Evolutionary conservation across 345 rosid genomes (phyloP).

Genomic region (Camelina laxa): DNA sequence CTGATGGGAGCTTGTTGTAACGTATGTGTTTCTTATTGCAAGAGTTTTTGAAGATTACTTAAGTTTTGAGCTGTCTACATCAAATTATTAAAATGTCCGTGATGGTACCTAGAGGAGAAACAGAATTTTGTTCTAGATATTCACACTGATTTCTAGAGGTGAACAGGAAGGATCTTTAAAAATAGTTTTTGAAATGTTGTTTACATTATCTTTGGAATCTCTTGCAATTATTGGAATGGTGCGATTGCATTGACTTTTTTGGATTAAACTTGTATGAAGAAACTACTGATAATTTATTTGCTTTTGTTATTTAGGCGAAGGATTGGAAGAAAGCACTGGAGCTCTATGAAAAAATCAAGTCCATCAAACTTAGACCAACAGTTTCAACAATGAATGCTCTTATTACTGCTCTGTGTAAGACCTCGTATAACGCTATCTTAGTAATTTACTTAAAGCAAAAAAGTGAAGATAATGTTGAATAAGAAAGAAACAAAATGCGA

Average conservation of each 20-base stretch:
- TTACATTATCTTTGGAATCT: not conserved
- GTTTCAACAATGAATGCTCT: conserved; percentile 87
- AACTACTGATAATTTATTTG: conserved; percentile 23
- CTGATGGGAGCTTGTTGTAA: conserved; percentile 99
- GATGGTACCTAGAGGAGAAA: not conserved
- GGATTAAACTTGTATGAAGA: conserved; percentile 1
- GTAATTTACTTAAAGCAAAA: not conserved
- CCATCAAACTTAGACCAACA: conserved; percentile 66
- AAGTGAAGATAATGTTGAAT: not conserved
- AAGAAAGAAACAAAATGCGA: conserved; percentile 8
- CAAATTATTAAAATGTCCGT: not conserved
- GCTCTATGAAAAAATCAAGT: conserved; percentile 74
- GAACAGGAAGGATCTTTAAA: conserved; percentile 6
- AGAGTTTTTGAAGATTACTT: conserved; percentile 5
- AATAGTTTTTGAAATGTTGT: not conserved
- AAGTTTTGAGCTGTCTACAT: not conserved
- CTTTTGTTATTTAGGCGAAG: conserved; percentile 58
- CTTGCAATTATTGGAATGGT: conserved; percentile 1
- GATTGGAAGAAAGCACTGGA: conserved; percentile 89
- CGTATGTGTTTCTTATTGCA: conserved; percentile 56
- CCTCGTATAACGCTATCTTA: conserved; percentile 15
- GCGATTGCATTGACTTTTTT: conserved; percentile 11
- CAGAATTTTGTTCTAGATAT: not conserved
- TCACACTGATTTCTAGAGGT: conserved; percentile 7
- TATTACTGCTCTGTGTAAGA: conserved; percentile 89